Evolutionary conservation across 306 rosid genomes (phyloP), one percentile per base, ranked within the genome.

Genomic region (Quillaja saponaria): DNA sequence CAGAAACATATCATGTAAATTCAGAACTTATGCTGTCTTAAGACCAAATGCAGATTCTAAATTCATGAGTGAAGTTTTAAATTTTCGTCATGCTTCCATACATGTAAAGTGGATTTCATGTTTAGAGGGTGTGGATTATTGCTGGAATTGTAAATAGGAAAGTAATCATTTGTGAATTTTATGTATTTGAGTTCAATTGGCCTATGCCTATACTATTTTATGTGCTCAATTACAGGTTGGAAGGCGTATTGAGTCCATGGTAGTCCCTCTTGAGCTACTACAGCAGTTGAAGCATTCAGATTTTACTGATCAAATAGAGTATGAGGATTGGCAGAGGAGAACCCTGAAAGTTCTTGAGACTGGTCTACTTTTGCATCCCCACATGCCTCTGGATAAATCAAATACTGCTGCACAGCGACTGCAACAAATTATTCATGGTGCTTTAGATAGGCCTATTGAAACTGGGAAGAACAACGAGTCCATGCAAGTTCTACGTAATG

Each of bases 201-300:
- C 13, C 34, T n/a, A 17, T 8, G 74, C 21, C 34, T 52, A 19
- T 61, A 25, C 6, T 71, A 41, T 61, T 31, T 74, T 40, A 41
- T 80, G 67, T 45, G 33, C 48, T 76, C 20, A 7, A 20, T 66
- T 66, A 41, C 81, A 91, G 97, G 97, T 87, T 61, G 96, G 96
- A 71, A 81, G 99, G 71, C 63, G 90, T 81, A 92, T 92, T 41
- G 99, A 92, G 69, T 88, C 95, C 1, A 95, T 89, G 63, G 99
- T 92, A 7, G 90, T 92, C 46, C 99, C 99, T 15, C 86, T 88
- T 34, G 99, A 92, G 84, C 78, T 92, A 19, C 45, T 92, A 77
- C 96, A 92, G 89, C 99, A 92, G 75, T 95, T 92, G 47, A 92
- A 89, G 86, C 48, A 81, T 39, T 64, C 95, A 18, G 99, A 92